These are phyloP conservation scores for Epichloe glyceriae DNA, from an alignment of 2,329 filamentous ascomycete genomes.

Conservation along the genomic window DNA sequence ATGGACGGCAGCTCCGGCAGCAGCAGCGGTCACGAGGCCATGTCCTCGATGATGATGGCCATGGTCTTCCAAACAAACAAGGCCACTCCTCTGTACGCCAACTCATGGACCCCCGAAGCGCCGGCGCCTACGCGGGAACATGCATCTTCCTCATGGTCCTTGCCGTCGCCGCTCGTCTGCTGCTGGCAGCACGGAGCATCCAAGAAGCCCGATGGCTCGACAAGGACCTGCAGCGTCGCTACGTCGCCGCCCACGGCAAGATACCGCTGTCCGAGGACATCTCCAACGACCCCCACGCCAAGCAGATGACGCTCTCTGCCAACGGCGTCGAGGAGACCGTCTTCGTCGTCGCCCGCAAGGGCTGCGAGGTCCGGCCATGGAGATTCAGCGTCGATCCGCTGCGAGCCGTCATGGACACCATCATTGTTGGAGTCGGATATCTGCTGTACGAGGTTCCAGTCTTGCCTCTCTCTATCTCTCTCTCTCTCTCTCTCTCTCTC, in stretches of 20 bases:
- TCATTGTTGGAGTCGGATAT: constrained; percentile 68
- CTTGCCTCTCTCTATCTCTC: not conserved
- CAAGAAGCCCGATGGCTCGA: constrained; percentile 54
- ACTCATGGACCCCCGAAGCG: constrained; percentile 57
- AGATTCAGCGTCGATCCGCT: constrained; percentile 68
- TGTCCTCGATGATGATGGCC: constrained; percentile 22
- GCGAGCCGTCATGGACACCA: constrained; percentile 55
- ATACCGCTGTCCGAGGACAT: constrained; percentile 45
- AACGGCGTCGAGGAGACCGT: constrained; percentile 76
- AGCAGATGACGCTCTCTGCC: constrained; percentile 53
- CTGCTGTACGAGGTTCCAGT: constrained; percentile 76
- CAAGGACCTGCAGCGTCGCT: constrained; percentile 59
- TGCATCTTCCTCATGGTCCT: constrained; percentile 84
- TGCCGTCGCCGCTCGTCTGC: constrained; percentile 51
- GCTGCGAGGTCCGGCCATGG: constrained; percentile 52
- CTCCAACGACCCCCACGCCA: constrained; percentile 45
- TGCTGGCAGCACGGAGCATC: constrained; percentile 60
- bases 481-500: not conserved
- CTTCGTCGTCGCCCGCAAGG: constrained; percentile 51
- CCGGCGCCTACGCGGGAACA: constrained; percentile 69
- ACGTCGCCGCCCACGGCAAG: constrained; percentile 59
- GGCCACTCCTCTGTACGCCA: constrained; percentile 42
- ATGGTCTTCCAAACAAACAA: constrained; percentile 48
- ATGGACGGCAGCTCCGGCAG: constrained; percentile 8
- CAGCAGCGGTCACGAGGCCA: not conserved